These are phyloP conservation scores for Myxozyma geophila DNA, from an alignment of 805 yeast genomes.

Conservation along the genomic window DNA sequence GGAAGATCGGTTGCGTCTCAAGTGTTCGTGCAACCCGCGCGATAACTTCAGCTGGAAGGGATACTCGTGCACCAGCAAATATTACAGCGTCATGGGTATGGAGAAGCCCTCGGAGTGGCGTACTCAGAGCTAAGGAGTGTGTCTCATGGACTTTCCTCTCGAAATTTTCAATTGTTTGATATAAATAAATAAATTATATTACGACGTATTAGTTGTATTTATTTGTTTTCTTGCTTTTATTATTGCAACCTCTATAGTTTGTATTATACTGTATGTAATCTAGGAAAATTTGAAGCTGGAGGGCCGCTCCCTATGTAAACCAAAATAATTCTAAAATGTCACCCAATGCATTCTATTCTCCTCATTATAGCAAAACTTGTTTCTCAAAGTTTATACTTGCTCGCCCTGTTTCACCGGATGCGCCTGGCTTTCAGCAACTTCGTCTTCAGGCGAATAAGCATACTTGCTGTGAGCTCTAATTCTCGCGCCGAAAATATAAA, in stretches of 20 bases:
- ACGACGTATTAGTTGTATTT: background rate
- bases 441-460: slow-evolving; percentile 59
- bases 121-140: slow-evolving; percentile 24
- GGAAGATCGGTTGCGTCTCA: slow-evolving; percentile 57
- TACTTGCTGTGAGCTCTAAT: slow-evolving; percentile 58
- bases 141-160: background rate
- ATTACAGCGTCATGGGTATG: slow-evolving; percentile 41
- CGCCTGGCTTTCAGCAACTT: slow-evolving; percentile 27
- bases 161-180: background rate
- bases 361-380: background rate
- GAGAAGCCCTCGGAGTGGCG: slow-evolving; percentile 37
- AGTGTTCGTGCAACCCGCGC: slow-evolving; percentile 60
- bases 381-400: background rate
- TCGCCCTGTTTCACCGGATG: slow-evolving; percentile 20
- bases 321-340: too few relatives aligned
- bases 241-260: background rate
- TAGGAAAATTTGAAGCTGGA: background rate
- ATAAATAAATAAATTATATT: too few relatives aligned
- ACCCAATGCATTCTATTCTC: background rate
- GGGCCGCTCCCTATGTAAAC: too few relatives aligned
- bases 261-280: background rate
- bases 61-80: slow-evolving; percentile 48
- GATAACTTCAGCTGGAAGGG: slow-evolving; percentile 49
- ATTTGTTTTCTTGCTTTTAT: background rate
- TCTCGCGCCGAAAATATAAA: slow-evolving; percentile 56